phyloP scores from a whole-genome alignment of 495 filamentous ascomycete genomes.

The Lophiostoma macrostomum region DNA sequence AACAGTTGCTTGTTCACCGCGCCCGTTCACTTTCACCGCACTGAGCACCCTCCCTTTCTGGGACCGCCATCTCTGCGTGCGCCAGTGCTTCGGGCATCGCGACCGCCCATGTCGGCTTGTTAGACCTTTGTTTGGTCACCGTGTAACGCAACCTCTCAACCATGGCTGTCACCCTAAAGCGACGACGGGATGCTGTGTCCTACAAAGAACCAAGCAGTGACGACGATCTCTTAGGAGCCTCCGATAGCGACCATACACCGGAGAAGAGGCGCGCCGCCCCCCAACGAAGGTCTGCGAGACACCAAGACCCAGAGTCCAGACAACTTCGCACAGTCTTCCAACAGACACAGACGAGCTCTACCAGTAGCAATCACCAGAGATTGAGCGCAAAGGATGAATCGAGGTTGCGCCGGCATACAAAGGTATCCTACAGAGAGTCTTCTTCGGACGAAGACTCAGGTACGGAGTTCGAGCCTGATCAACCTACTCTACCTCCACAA shows the following conservation, averaged over 20 bases:
- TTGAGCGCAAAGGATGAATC: too few relatives aligned
- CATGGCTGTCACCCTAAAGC: conserved; percentile 27
- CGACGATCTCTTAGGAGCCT: conserved; percentile 12
- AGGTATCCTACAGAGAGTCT: neutral
- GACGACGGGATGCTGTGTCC: conserved; percentile 27
- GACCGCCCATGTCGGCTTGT: too few relatives aligned
- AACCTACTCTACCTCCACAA: neutral
- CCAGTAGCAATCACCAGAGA: too few relatives aligned
- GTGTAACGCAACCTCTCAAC: conserved; percentile 2
- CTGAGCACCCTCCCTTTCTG: too few relatives aligned
- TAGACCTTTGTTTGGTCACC: too few relatives aligned
- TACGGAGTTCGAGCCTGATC: conserved; percentile 6
- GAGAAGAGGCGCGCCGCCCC: neutral
- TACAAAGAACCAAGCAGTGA: conserved; percentile 30
- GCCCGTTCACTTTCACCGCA: too few relatives aligned
- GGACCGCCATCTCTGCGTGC: too few relatives aligned
- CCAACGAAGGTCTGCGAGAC: conserved; percentile 15
- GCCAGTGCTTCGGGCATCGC: too few relatives aligned
- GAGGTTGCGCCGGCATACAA: too few relatives aligned
- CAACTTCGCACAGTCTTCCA: too few relatives aligned
- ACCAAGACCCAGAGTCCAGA: neutral
- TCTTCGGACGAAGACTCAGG: conserved; percentile 3
- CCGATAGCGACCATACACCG: neutral
- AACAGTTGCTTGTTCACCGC: too few relatives aligned
- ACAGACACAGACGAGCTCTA: too few relatives aligned